These are phyloP conservation scores for Quercus mongolica DNA, from an alignment of 306 rosid genomes.

Conservation along the genomic window DNA sequence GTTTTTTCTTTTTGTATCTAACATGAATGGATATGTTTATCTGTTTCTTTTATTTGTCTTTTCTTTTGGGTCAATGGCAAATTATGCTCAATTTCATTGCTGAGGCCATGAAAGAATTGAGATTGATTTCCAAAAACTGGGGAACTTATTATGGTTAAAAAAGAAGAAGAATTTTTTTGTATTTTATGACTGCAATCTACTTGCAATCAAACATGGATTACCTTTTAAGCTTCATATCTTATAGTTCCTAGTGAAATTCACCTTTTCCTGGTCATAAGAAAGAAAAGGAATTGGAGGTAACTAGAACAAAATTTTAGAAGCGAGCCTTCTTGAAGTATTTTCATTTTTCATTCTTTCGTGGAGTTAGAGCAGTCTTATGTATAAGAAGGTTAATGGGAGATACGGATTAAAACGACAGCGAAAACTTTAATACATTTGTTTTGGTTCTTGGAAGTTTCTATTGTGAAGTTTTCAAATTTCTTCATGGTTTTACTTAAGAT, in stretches of 20 bases:
- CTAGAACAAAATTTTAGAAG: not conserved
- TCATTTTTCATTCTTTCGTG: not conserved
- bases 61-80: not conserved
- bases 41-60: not conserved
- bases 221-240: too few relatives aligned
- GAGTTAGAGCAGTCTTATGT: not conserved
- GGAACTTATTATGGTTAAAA: not conserved
- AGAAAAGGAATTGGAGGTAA: not conserved
- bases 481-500: not conserved
- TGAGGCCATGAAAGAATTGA: not conserved
- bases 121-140: not conserved
- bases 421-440: not conserved
- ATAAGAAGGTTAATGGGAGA: not conserved
- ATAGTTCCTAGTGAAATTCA: too few relatives aligned
- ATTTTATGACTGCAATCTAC: too few relatives aligned
- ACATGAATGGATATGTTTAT: not conserved
- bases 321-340: conserved; percentile 6
- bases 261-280: not conserved
- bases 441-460: not conserved
- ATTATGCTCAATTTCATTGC: not conserved
- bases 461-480: not conserved
- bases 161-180: not conserved
- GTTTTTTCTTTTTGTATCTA: not conserved
- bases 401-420: not conserved
- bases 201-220: too few relatives aligned